A percentile compares a stretch with the other conserved stretches of the same genome.
Evolutionary conservation across 352 stramenopile genomes (phyloP).

Genomic region (Phytophthora meadii): DNA sequence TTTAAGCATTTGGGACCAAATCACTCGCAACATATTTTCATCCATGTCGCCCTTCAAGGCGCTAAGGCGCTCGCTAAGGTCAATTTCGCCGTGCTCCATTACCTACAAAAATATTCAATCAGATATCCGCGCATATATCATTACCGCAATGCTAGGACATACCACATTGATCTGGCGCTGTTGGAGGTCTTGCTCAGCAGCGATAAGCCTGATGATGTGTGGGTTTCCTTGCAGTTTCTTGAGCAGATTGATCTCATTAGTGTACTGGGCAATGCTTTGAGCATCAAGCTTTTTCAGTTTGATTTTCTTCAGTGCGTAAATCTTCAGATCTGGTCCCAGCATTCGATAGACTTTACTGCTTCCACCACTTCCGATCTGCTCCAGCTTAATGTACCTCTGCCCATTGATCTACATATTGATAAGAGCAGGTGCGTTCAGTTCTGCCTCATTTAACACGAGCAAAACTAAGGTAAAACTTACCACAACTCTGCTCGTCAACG

Average conservation of each 20-base stretch:
- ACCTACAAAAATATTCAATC: constrained; percentile 49
- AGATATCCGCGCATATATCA: background rate
- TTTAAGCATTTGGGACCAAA: constrained; percentile 99
- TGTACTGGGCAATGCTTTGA: constrained; percentile 94
- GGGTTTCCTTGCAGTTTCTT: constrained; percentile 93
- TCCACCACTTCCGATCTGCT: constrained; percentile 96
- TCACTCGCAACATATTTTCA: constrained; percentile 98
- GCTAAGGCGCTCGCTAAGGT: constrained; percentile 94
- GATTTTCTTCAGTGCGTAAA: constrained; percentile 99
- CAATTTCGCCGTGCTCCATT: constrained; percentile 98
- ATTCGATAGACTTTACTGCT: constrained; percentile 98
- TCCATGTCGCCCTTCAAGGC: constrained; percentile 88
- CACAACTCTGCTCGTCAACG: constrained; percentile 64
- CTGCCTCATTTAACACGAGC: background rate
- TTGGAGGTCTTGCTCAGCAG: constrained; percentile 93
- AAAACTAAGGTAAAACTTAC: constrained; percentile 31
- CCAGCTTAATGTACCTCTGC: constrained; percentile 94
- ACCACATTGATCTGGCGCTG: constrained; percentile 80
- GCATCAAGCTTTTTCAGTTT: constrained; percentile 94
- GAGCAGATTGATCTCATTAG: constrained; percentile 98
- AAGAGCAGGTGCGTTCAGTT: constrained; percentile 9
- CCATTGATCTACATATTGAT: constrained; percentile 80
- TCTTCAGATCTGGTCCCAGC: constrained; percentile 91
- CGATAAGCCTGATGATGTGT: constrained; percentile 96
- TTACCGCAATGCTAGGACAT: constrained; percentile 3